Conservation (phyloP, 805 yeast species). For the Candida dendrica region DNA sequence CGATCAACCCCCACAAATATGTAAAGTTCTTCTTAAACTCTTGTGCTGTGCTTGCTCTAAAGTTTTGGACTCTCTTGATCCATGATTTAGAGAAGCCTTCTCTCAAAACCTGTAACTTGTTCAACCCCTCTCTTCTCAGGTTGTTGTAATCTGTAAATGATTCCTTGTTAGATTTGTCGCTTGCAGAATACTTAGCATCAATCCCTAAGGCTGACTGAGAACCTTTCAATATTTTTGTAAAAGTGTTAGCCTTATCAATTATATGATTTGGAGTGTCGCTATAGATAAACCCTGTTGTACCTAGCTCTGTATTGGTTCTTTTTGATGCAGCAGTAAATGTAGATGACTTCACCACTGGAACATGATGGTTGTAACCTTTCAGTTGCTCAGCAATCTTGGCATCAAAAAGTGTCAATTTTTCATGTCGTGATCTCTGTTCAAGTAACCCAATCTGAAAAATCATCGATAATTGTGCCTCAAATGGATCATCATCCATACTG, state of each 20-base stretch:
- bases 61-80: conserved; percentile 55
- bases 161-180: neutral
- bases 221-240: neutral
- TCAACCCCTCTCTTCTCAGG: conserved; percentile 1
- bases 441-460: conserved; percentile 56
- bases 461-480: conserved; percentile 65
- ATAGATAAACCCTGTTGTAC: neutral
- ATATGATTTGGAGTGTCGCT: neutral
- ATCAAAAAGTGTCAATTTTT: conserved; percentile 39
- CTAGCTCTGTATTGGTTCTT: neutral
- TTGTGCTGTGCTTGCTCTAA: conserved; percentile 31
- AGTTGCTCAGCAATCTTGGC: conserved; percentile 14
- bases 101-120: conserved; percentile 22
- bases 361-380: conserved; percentile 3
- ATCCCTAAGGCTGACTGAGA: neutral
- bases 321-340: neutral
- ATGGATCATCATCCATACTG: conserved; percentile 82
- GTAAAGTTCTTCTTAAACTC: conserved; percentile 32
- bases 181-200: neutral
- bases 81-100: conserved; percentile 56
- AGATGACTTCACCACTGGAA: conserved; percentile 1
- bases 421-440: conserved; percentile 59
- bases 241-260: neutral
- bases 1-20: conserved; percentile 35
- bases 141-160: neutral